These are phyloP conservation scores for Yamadazyma atlantica DNA, from an alignment of 1,139 yeast genomes.

Conservation along the genomic window DNA sequence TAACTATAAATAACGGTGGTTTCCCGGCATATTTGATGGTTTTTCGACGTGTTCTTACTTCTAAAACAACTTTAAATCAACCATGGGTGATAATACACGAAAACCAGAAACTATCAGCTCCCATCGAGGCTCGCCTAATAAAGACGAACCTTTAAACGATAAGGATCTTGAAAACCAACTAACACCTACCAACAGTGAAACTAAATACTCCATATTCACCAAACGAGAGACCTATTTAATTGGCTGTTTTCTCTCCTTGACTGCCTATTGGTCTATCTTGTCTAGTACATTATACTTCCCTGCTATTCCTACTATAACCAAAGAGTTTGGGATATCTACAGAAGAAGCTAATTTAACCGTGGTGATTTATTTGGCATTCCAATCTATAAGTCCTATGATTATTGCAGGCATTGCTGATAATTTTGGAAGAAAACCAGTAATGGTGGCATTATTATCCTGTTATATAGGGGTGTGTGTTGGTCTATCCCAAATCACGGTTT, in stretches of 20 bases:
- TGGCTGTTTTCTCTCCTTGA: slow-evolving; percentile 20
- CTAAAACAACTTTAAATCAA: background rate
- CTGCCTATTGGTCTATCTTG: slow-evolving; percentile 61
- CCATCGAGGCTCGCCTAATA: background rate
- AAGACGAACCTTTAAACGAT: too few relatives aligned
- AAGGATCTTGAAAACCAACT: background rate
- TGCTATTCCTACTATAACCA: slow-evolving; percentile 55
- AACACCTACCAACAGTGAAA: background rate
- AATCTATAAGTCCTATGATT: slow-evolving; percentile 67
- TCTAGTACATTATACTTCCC: slow-evolving; percentile 76
- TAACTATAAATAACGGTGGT: too few relatives aligned
- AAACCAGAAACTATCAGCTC: too few relatives aligned
- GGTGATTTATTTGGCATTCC: slow-evolving; percentile 68
- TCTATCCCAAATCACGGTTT: slow-evolving; percentile 22
- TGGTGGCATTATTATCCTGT: slow-evolving; percentile 44
- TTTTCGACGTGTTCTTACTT: background rate
- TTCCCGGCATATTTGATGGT: too few relatives aligned
- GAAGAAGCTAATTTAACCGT: slow-evolving; percentile 64
- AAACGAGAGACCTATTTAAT: slow-evolving; percentile 20
- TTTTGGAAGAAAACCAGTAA: slow-evolving; percentile 68
- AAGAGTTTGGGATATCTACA: slow-evolving; percentile 51
- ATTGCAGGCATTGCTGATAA: slow-evolving; percentile 66
- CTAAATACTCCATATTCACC: slow-evolving; percentile 12
- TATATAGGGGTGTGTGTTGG: slow-evolving; percentile 25
- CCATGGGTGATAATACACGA: background rate